Evolutionary conservation across 352 stramenopile genomes (phyloP), one percentile per base, ranked within the genome.

Genomic region (Phytophthora crassamura): DNA sequence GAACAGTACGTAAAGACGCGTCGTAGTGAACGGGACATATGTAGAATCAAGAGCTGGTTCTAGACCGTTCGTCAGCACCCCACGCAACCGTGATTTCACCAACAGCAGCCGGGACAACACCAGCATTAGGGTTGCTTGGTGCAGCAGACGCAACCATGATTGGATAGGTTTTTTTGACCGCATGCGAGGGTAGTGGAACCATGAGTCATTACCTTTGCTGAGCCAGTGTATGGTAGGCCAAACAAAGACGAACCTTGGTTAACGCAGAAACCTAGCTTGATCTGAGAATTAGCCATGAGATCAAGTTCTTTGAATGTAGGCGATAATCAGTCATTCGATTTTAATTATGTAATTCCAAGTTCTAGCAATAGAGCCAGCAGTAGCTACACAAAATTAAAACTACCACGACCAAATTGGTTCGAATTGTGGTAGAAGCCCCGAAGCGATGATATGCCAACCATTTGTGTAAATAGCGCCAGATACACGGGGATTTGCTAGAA

Each of bases 271-370:
- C n/a, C 10, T n/a, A n/a, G n/a, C n/a, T n/a, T n/a, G n/a, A n/a
- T n/a, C n/a, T n/a, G n/a, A n/a, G n/a, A n/a, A n/a, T 55, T 55
- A 7, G 48, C 48, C n/a, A 55, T 45, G 3, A 55, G 18, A 16
- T 55, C 33, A 3, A 55, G n/a, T 5, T 55, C 33, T 5, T 43
- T 32, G 5, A 55, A 55, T 1, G 45, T 35, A 7, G 48, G 48
- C 45, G 48, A 22, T 45, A 16, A 55, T 42, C 32, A 5, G 12
- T 14, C 10, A 55, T 11, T 39, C 25, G 34, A 55, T 55, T 18
- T 55, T 55, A 2, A 55, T 15, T 34, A 55, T 55, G 34, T 45
- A 55, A 10, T 45, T 20, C 48, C 48, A 55, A 1, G 48, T 36
- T 20, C 47, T 33, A 14, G 16, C 11, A n/a, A 43, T n/a, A 20